These are phyloP conservation scores for Tetracladium maxilliforme DNA, from an alignment of 2,329 filamentous ascomycete species.

Conservation along the genomic window DNA sequence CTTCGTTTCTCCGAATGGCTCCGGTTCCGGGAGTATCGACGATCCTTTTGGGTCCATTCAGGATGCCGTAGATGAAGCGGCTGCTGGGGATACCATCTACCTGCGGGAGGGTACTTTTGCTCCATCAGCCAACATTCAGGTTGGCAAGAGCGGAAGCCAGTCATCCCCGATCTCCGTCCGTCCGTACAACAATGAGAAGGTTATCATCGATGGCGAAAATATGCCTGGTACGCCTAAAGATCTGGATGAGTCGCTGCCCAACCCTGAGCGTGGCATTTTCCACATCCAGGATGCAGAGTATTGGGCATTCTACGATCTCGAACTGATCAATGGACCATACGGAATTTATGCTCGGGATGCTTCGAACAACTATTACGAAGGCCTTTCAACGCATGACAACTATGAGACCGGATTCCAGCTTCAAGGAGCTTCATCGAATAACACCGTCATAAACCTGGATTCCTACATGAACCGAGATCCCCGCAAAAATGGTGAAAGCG, in stretches of 20 bases:
- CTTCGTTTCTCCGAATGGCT: slow-evolving; percentile 28
- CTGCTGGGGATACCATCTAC: slow-evolving; percentile 28
- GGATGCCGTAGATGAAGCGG: slow-evolving; percentile 25
- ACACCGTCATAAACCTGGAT: slow-evolving; percentile 25
- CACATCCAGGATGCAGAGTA: slow-evolving; percentile 28
- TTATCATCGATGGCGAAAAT: slow-evolving; percentile 28
- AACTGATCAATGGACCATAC: slow-evolving; percentile 20
- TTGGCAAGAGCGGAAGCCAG: slow-evolving; percentile 25
- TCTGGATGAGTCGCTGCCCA: slow-evolving; percentile 21
- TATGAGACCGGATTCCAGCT: slow-evolving; percentile 23
- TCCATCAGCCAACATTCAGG: slow-evolving; percentile 29
- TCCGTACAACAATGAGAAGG: slow-evolving; percentile 25
- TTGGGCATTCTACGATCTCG: slow-evolving; percentile 27
- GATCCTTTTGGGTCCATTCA: slow-evolving; percentile 29
- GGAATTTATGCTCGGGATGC: slow-evolving; percentile 18
- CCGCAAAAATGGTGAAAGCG: slow-evolving; percentile 34
- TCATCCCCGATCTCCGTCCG: slow-evolving; percentile 23
- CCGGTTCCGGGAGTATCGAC: slow-evolving; percentile 19
- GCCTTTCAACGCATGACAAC: slow-evolving; percentile 20
- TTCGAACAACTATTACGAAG: slow-evolving; percentile 19
- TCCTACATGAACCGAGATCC: slow-evolving; percentile 29
- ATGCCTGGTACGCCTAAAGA: slow-evolving; percentile 23
- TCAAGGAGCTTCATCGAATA: slow-evolving; percentile 17
- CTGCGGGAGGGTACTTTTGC: slow-evolving; percentile 27
- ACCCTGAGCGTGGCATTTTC: slow-evolving; percentile 26